These are phyloP conservation scores for Suillus clintonianus DNA, from an alignment of 768 basidiomycete genomes.

Conservation along the genomic window DNA sequence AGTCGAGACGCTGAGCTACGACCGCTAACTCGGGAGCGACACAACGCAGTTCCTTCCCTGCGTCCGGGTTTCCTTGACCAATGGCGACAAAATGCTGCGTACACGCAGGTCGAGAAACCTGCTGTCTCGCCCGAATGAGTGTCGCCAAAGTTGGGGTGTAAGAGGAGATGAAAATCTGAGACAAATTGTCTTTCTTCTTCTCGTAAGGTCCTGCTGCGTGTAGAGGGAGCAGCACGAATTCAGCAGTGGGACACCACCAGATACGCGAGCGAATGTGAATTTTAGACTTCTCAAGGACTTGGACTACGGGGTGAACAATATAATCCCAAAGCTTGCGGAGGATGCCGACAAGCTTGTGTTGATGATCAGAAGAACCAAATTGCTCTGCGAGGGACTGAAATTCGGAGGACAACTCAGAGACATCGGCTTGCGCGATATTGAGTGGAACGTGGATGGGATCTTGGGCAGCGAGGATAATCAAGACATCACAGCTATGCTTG, in stretches of 20 bases:
- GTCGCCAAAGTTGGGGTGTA: constrained; percentile 34
- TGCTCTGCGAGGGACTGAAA: not conserved
- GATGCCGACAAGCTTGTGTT: not conserved
- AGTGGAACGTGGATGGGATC: not conserved
- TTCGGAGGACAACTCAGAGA: not conserved
- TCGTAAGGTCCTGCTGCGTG: constrained; percentile 34
- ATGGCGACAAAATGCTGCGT: constrained; percentile 13
- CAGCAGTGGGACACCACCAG: constrained; percentile 36
- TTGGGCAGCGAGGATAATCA: constrained; percentile 2
- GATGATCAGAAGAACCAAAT: not conserved
- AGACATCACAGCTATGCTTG: constrained; percentile 3
- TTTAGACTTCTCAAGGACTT: constrained; percentile 6
- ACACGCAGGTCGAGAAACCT: not conserved
- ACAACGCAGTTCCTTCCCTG: constrained; percentile 7
- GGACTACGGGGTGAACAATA: constrained; percentile 22
- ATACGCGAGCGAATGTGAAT: constrained; percentile 21
- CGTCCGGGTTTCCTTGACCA: constrained; percentile 13
- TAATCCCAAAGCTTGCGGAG: constrained; percentile 29
- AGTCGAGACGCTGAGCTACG: constrained; percentile 6
- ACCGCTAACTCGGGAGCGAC: constrained; percentile 17
- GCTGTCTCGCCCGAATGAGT: constrained; percentile 22
- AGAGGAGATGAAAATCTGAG: constrained; percentile 30
- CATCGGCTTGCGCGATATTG: not conserved
- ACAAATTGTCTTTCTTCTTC: constrained; percentile 6
- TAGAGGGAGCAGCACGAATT: constrained; percentile 29